Evolutionary conservation across 768 basidiomycete genomes (phyloP), one percentile per base, ranked within the genome.

Genomic region (Dentipellis sp.): DNA sequence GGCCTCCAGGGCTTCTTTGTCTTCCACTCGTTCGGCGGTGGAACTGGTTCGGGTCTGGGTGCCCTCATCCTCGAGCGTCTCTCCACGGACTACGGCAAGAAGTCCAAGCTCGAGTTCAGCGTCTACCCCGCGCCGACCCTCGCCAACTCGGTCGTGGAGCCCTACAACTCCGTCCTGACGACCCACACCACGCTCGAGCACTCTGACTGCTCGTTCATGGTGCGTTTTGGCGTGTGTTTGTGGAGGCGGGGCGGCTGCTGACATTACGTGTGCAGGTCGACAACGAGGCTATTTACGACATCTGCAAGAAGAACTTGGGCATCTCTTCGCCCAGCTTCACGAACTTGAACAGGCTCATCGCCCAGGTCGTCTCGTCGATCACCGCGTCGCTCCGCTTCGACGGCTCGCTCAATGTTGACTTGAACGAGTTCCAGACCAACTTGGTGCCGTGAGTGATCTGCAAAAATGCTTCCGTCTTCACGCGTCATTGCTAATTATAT

Each of bases 181-280:
- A 99, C 97, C 50, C 97, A 99, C 73, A 97, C 97, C 45, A 98
- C 97, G 56, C 86, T 98, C 57, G 97, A 98, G 73, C 97, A 99
- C 75, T 97, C 97, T n/a, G 97, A 99, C 76, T 99, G 97, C 73
- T 97, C 97, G 38, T 99, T 99, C 81, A 98, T 99, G 95, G 97
- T 29, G 29, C 29, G 29, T 29, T 29, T 29, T 29, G 29, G 29
- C 29, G 29, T 29, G 29, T 88, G 60, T 52, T 36, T 14, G 1
- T 11, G 21, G 7, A 23, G 42, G 50, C 8, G 36, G 35, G 12
- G 19, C 42, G 56, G 17, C 34, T 47, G 12, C 17, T 50, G 23
- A 46, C 1, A 8, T 36, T 39, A 35, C 29, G 29, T 29, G 29
- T 29, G 29, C 29, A 29, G 29, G 29, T 73, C 29, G 82, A 84